A percentile compares a stretch with the other conserved stretches of the same genome.
Evolutionary conservation across 345 rosid genomes (phyloP).

Genomic region (Fremontodendron californicum): DNA sequence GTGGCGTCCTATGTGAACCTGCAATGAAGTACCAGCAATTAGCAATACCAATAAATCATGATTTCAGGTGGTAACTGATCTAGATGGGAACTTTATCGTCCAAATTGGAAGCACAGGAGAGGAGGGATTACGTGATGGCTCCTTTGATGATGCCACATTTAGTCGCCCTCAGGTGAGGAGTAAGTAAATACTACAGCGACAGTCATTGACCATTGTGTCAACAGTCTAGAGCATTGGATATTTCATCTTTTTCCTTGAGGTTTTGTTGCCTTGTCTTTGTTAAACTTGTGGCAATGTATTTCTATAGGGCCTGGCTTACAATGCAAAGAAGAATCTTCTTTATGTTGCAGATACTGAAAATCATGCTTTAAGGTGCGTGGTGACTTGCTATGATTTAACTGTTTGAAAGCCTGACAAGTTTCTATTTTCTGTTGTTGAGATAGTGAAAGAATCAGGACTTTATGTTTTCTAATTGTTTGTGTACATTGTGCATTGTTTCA

Average conservation of each 20-base stretch:
- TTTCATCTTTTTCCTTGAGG: background rate
- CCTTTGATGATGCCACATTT: constrained; percentile 77
- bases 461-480: background rate
- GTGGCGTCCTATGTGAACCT: background rate
- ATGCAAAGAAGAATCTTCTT: constrained; percentile 76
- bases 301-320: constrained; percentile 85
- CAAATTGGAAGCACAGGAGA: constrained; percentile 87
- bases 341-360: constrained; percentile 96
- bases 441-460: background rate
- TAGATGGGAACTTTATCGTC: constrained; percentile 74
- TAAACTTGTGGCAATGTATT: constrained; percentile 17
- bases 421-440: background rate
- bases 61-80: constrained; percentile 79
- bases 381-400: constrained; percentile 6
- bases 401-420: constrained; percentile 1
- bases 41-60: constrained; percentile 8
- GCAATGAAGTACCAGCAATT: background rate
- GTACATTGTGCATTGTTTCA: background rate
- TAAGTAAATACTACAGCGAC: constrained; percentile 6
- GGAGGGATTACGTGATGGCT: constrained; percentile 81
- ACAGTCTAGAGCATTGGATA: background rate
- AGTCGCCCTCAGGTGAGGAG: constrained; percentile 77
- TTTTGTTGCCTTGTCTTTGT: constrained; percentile 8
- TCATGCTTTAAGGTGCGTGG: constrained; percentile 82
- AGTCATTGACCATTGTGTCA: background rate